Evolutionary conservation across 306 rosid genomes (phyloP).

Genomic region (Dryas drummondii): DNA sequence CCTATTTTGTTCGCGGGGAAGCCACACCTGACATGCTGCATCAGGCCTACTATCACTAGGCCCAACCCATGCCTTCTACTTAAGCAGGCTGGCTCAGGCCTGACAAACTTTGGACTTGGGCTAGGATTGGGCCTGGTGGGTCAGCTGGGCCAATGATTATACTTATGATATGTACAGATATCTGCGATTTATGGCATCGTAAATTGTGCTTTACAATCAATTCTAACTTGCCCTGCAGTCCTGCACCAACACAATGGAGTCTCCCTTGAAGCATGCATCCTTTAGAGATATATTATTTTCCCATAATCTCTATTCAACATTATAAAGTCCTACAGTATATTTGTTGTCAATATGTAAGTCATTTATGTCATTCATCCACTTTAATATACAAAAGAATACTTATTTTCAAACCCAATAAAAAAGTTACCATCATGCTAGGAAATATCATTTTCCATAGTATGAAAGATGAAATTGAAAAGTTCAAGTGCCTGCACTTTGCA

Average conservation of each 20-base stretch:
- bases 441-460: background rate
- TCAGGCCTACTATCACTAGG: background rate
- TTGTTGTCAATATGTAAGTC: background rate
- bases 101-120: no score
- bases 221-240: background rate
- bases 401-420: background rate
- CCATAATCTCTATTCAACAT: background rate
- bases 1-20: no score
- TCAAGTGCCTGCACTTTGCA: background rate
- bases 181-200: background rate
- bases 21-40: background rate
- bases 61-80: background rate
- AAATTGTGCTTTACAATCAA: background rate
- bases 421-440: background rate
- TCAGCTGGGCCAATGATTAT: background rate
- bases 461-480: background rate
- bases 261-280: background rate
- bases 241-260: background rate
- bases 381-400: background rate
- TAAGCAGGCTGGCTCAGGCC: no score
- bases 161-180: background rate
- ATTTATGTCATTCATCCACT: background rate
- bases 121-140: background rate
- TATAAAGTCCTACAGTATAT: background rate
- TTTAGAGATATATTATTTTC: background rate